phyloP scores from a whole-genome alignment of 225 moss, liverwort and hornwort genomes.

The Rhytidiadelphus loreus region DNA sequence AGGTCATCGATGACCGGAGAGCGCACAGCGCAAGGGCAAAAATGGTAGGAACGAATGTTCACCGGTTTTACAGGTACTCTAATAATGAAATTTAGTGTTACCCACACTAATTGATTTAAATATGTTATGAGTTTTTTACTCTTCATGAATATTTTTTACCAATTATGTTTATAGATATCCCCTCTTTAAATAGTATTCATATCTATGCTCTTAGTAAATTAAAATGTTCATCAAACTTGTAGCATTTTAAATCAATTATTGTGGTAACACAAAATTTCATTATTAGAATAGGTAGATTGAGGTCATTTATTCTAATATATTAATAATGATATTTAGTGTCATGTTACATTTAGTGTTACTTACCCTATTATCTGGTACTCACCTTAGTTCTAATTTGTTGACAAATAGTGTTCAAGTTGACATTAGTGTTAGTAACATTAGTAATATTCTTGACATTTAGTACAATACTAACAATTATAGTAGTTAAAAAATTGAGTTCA shows the following conservation, averaged over 20 bases:
- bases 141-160: background rate
- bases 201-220: accelerated
- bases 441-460: background rate
- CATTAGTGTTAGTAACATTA: background rate
- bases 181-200: background rate
- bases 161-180: background rate
- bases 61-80: background rate
- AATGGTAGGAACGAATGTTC: background rate
- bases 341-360: background rate
- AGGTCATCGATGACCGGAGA: background rate
- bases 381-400: background rate
- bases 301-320: accelerated
- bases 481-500: too few species aligned
- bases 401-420: background rate
- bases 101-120: background rate
- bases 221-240: background rate
- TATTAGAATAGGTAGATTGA: background rate
- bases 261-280: background rate
- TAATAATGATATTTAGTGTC: background rate
- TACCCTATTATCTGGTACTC: accelerated
- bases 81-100: background rate
- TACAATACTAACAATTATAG: background rate
- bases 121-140: background rate
- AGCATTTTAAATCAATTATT: background rate
- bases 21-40: background rate